A percentile compares a stretch with the other conserved stretches of the same genome.
Evolutionary conservation across 1,284 basidiomycete species (phyloP).

Genomic region (Tylopilus sp.): DNA sequence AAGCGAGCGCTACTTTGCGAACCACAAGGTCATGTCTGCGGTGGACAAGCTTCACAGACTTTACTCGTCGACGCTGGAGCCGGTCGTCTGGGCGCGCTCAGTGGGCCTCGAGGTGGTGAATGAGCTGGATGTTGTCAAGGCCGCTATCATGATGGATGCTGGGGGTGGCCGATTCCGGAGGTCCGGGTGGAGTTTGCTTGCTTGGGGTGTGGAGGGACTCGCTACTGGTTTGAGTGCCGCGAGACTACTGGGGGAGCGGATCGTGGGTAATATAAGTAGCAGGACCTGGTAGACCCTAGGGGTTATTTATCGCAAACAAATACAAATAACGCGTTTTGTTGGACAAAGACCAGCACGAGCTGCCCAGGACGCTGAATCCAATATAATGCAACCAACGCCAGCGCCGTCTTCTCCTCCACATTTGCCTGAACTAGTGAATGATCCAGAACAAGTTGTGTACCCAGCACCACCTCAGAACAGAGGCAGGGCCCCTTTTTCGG

Average conservation of each 20-base stretch:
- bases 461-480: conserved; percentile 57
- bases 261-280: conserved; percentile 8
- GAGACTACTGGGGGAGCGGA: conserved; percentile 26
- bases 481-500: conserved; percentile 63
- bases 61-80: conserved; percentile 62
- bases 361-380: not conserved
- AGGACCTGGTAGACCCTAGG: not conserved
- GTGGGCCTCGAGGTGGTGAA: conserved; percentile 89
- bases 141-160: conserved; percentile 77
- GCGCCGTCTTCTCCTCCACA: conserved; percentile 41
- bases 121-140: conserved; percentile 80
- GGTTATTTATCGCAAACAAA: conserved; percentile 11
- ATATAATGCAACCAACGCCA: conserved; percentile 55
- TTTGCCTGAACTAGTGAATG: conserved; percentile 21
- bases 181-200: conserved; percentile 34
- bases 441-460: conserved; percentile 36
- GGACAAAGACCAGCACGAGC: not conserved
- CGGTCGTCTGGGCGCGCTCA: conserved; percentile 82
- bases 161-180: conserved; percentile 42
- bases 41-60: conserved; percentile 88
- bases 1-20: conserved; percentile 76
- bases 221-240: conserved; percentile 28
- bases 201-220: conserved; percentile 37
- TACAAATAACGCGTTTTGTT: conserved; percentile 19
- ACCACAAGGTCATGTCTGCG: conserved; percentile 80